phyloP scores from a whole-genome alignment of 768 basidiomycete species.

The Psilocybe tampanensis region DNA sequence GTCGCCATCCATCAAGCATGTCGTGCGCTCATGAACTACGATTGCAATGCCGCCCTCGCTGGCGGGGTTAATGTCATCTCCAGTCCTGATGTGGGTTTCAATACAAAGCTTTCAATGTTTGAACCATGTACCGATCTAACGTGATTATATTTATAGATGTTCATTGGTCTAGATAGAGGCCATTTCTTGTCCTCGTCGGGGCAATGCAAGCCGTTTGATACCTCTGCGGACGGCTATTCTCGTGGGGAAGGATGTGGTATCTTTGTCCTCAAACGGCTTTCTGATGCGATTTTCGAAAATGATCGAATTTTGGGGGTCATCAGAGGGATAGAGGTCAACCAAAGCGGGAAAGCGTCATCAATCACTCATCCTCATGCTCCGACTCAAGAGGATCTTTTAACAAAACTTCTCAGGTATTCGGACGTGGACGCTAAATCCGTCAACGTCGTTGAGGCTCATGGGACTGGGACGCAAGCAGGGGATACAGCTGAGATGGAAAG shows the following conservation, averaged over 20 bases:
- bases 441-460: conserved; percentile 74
- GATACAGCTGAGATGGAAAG: conserved; percentile 68
- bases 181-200: conserved; percentile 71
- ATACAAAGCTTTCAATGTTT: background rate
- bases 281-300: conserved; percentile 65
- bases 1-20: conserved; percentile 72
- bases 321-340: conserved; percentile 70
- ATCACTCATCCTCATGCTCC: conserved; percentile 74
- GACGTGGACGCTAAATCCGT: conserved; percentile 48
- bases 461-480: conserved; percentile 73
- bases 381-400: conserved; percentile 62
- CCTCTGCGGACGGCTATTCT: conserved; percentile 72
- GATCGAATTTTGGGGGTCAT: conserved; percentile 73
- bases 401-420: conserved; percentile 44
- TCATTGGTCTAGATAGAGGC: conserved; percentile 64
- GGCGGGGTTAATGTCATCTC: conserved; percentile 76
- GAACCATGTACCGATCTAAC: background rate
- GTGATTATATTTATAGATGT: conserved; percentile 50
- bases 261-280: conserved; percentile 72
- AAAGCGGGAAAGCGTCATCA: conserved; percentile 64
- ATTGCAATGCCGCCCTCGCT: conserved; percentile 70
- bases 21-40: conserved; percentile 61
- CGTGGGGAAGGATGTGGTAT: conserved; percentile 72
- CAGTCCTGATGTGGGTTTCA: conserved; percentile 65
- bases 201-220: conserved; percentile 72